Base-by-base conservation (phyloP, 163 green algal genomes). In the Volvox carteri region DNA sequence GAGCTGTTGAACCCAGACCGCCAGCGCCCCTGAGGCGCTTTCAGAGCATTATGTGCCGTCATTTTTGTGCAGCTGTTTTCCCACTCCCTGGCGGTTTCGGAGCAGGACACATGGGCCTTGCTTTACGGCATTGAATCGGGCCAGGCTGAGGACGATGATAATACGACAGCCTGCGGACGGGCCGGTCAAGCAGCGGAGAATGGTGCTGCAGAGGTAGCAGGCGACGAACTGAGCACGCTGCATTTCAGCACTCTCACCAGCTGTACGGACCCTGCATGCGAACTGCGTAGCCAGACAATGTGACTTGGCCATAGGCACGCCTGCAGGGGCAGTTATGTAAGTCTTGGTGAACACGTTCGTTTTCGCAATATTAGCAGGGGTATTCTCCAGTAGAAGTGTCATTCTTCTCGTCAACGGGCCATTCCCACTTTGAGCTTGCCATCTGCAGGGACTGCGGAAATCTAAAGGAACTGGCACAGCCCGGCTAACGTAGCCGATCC, bases 31-130 rank as follows among this genome's bases (percentile, higher is more conserved):
- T 62, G 54, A 21, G 3, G 9, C n/a, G 72, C 72, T 4, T 92
- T 92, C 72, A 84, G 90, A 52, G 50, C 73, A 16, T 73, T 93
- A 4, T 91, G 84, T 21, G 87, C 88, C 8, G 88, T 89, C 41
- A 42, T 93, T 65, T 67, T 92, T 50, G 77, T 93, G 42, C 84
- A 89, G 72, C 91, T 93, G 23, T 39, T 89, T 25, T 60, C 70
- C 21, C 84, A 90, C 35, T 76, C 78, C 14, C 44, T 90, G 23
- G 70, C 84, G 52, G 41, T 87, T 65, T 68, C 90, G 44, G 90
- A 93, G 52, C 78, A 89, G 50, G 84, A 90, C 9, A 85, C 90
- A 0, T 93, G 90, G 90, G 50, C 58, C 48, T 35, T 91, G 21
- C 60, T 93, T 19, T 42, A 78, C 25, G 58, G n/a, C 44, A 44